A percentile compares a stretch with the other conserved stretches of the same genome.
phyloP scores from a whole-genome alignment of 495 filamentous ascomycete genomes.

The Hyaloscypha variabilis region DNA sequence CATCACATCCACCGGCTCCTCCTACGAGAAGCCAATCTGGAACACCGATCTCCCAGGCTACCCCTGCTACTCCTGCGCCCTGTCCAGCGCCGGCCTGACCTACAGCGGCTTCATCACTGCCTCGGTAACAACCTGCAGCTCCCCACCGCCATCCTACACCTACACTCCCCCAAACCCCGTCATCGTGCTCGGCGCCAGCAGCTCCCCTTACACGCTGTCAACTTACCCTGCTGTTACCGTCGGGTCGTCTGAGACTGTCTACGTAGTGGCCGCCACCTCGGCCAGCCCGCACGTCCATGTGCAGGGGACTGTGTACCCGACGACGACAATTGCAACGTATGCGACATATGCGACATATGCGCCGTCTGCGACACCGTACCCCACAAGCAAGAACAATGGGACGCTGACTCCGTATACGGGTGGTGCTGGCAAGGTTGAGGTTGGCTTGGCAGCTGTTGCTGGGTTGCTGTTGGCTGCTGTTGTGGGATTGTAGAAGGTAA shows the following conservation, averaged over 20 bases:
- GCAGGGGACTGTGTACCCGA: neutral
- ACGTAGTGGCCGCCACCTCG: neutral
- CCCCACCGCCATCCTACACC: conserved; percentile 13
- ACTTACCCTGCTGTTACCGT: conserved; percentile 11
- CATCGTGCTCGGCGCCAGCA: conserved; percentile 7
- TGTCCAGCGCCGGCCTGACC: conserved; percentile 21
- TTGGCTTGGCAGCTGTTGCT: neutral
- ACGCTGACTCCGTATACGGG: neutral
- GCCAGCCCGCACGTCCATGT: conserved; percentile 6
- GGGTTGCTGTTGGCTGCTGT: neutral
- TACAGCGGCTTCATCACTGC: conserved; percentile 37
- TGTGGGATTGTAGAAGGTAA: neutral
- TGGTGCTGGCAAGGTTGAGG: neutral
- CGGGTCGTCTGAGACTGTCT: neutral
- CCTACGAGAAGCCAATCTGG: conserved; percentile 40
- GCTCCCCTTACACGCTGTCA: conserved; percentile 16
- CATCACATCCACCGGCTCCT: conserved; percentile 29
- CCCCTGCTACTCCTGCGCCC: conserved; percentile 43
- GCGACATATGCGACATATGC: too few species aligned
- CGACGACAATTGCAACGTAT: neutral
- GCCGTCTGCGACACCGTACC: too few species aligned
- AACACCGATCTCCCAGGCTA: conserved; percentile 35
- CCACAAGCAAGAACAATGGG: neutral
- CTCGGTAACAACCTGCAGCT: conserved; percentile 25
- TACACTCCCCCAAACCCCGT: conserved; percentile 12